Evolutionary conservation across 2,329 filamentous ascomycete species (phyloP).

Genomic region (Pseudogymnoascus sp.): DNA sequence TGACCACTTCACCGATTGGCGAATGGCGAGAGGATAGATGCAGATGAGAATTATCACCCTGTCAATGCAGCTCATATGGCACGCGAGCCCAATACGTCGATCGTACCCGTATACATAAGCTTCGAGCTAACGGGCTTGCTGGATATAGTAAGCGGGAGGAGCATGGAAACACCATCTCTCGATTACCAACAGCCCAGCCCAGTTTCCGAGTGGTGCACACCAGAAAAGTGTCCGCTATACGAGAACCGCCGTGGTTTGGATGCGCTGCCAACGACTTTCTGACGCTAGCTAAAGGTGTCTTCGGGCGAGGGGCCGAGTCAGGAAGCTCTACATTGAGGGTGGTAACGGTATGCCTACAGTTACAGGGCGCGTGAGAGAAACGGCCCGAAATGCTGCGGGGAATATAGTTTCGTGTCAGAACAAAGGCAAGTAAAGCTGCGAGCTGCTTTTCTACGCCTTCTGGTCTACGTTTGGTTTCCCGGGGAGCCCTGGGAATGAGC

Average conservation of each 20-base stretch:
- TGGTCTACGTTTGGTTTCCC: neutral
- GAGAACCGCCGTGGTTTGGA: neutral
- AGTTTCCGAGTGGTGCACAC: neutral
- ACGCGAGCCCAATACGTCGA: neutral
- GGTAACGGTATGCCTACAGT: neutral
- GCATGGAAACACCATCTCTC: neutral
- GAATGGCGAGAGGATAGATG: neutral
- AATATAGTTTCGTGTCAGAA: neutral
- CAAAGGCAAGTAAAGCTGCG: neutral
- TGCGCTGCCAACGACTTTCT: neutral
- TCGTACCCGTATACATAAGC: neutral
- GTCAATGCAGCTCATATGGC: neutral
- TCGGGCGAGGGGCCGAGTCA: neutral
- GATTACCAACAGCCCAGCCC: neutral
- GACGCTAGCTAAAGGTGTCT: neutral
- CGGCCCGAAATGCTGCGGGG: neutral
- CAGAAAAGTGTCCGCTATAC: neutral
- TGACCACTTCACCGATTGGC: neutral
- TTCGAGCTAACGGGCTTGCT: neutral
- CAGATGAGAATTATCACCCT: neutral
- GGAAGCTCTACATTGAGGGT: neutral
- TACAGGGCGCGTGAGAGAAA: neutral
- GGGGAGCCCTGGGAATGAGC: neutral
- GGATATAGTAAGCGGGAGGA: neutral
- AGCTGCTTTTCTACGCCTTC: neutral